Evolutionary conservation across 1,284 basidiomycete genomes (phyloP).

Genomic region (Ganoderma resinaceum): DNA sequence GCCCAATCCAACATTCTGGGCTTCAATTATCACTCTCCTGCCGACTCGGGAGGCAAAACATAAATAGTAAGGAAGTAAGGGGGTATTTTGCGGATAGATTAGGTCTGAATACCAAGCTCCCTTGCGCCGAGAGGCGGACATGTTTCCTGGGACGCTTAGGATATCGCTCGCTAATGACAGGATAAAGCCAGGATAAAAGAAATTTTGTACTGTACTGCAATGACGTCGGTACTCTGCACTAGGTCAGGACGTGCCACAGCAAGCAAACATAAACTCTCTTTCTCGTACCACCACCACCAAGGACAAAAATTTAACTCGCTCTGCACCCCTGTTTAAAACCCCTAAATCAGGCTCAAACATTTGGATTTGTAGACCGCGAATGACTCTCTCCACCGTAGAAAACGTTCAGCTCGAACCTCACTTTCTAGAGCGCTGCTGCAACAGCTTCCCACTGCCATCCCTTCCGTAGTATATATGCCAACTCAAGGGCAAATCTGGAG

Average conservation of each 20-base stretch:
- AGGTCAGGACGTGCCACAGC: background rate
- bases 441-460: background rate
- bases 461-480: background rate
- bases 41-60: background rate
- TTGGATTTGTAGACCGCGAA: background rate
- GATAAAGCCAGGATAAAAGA: background rate
- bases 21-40: background rate
- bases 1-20: background rate
- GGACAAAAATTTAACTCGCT: too few species aligned
- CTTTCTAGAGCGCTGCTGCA: background rate
- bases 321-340: background rate
- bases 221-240: background rate
- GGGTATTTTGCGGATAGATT: background rate
- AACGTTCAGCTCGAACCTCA: background rate
- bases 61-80: background rate
- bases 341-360: background rate
- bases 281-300: constrained; percentile 5
- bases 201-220: background rate
- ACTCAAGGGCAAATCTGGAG: background rate
- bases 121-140: background rate
- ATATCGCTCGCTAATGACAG: too few species aligned
- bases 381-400: background rate
- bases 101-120: background rate
- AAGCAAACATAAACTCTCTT: background rate
- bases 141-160: background rate